A percentile compares a stretch with the other conserved stretches of the same genome.
phyloP scores from a whole-genome alignment of 192 early-diverging fungal genomes.

The Coemansia sp. region DNA sequence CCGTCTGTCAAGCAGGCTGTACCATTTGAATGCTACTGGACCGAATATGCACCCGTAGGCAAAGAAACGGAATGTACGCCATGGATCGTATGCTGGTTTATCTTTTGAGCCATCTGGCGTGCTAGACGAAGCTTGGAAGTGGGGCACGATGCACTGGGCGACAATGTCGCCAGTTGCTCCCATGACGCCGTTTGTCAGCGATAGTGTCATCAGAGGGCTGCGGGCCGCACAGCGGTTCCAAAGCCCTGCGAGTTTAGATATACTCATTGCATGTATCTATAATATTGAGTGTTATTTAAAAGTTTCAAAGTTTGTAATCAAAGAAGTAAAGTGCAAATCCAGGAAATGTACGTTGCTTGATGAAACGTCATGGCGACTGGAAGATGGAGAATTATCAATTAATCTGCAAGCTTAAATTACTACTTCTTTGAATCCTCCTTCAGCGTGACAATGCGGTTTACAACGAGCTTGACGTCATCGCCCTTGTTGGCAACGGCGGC shows the following conservation, averaged over 20 bases:
- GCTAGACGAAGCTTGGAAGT: background rate
- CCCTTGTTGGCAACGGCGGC: constrained; percentile 58
- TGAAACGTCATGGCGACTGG: too few species aligned
- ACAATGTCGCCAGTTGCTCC: constrained; percentile 58
- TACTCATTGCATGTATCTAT: background rate
- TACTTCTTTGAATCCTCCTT: constrained; percentile 70
- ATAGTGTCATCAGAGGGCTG: constrained; percentile 64
- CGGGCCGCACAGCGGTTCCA: constrained; percentile 30
- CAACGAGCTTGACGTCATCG: constrained; percentile 57
- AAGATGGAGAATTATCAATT: background rate
- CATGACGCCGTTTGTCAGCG: constrained; percentile 62
- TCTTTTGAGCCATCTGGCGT: background rate
- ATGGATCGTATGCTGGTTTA: constrained; percentile 10
- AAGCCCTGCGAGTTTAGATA: constrained; percentile 1
- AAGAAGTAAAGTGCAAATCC: background rate
- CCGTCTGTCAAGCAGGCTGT: constrained; percentile 57
- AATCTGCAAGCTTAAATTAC: background rate
- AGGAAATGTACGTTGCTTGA: background rate
- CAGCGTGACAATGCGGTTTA: constrained; percentile 68
- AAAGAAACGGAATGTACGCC: constrained; percentile 57
- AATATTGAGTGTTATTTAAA: background rate
- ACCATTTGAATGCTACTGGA: constrained; percentile 65
- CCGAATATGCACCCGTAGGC: constrained; percentile 64
- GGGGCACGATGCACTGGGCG: constrained; percentile 52
- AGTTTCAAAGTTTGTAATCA: background rate